Conservation (phyloP, 352 stramenopile genomes). For the Phytophthora foliorum region DNA sequence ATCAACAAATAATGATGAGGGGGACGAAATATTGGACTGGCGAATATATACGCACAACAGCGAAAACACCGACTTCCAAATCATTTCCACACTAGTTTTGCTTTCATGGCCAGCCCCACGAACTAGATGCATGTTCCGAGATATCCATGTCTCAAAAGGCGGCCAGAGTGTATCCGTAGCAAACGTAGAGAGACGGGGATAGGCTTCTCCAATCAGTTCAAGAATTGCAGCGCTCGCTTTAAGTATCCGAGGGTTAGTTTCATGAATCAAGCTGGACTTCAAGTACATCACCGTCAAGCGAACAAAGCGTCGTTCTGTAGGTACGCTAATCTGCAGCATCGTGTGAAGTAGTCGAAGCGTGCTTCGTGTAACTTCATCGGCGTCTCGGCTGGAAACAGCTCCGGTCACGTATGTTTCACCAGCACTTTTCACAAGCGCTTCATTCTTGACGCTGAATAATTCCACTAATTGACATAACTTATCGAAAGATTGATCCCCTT, state of each 20-base stretch:
- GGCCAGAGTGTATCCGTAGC: constrained; percentile 51
- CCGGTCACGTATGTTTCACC: constrained; percentile 5
- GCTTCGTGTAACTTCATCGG: constrained; percentile 33
- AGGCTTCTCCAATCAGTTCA: constrained; percentile 35
- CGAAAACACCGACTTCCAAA: constrained; percentile 38
- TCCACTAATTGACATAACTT: constrained; percentile 48
- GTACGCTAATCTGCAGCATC: constrained; percentile 40
- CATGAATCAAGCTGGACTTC: constrained; percentile 30
- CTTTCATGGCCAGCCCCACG: constrained; percentile 13
- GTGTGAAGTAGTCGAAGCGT: constrained; percentile 49
- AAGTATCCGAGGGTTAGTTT: constrained; percentile 24
- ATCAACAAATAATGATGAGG: constrained; percentile 38
- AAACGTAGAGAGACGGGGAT: constrained; percentile 36
- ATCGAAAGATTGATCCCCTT: constrained; percentile 42
- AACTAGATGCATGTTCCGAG: constrained; percentile 28
- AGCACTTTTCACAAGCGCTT: constrained; percentile 23
- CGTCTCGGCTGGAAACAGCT: constrained; percentile 34
- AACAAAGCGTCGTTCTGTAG: constrained; percentile 46
- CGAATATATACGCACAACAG: constrained; percentile 39
- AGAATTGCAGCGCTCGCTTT: constrained; percentile 34
- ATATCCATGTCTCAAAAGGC: constrained; percentile 42
- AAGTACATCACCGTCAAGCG: constrained; percentile 47
- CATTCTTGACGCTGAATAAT: constrained; percentile 53
- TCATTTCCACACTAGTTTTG: constrained; percentile 18
- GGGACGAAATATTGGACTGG: constrained; percentile 27